Evolutionary conservation across 2,329 filamentous ascomycete species (phyloP), one percentile per base, ranked within the genome.

Genomic region (Cucurbitaria berberidis): DNA sequence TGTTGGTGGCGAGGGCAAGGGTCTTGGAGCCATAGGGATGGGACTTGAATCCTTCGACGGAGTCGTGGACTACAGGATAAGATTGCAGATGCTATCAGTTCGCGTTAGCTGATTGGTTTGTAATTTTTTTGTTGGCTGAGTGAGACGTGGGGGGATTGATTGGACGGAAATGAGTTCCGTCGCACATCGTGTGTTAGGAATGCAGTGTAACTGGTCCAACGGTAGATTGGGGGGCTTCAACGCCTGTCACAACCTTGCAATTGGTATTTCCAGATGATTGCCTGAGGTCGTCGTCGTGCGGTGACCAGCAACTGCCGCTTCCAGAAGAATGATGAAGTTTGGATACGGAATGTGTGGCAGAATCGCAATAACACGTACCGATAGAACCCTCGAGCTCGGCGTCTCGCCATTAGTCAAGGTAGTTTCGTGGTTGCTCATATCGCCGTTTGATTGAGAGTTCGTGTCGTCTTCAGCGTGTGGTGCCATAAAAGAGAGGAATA

Each of bases 11-110:
- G 59, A 95, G 78, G 67, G 89, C 82, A 72, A 97, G 80, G 38
- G 91, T 93, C 78, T 88, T 92, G 75, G 91, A 88, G 71, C 90
- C 93, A 72, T 90, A 88, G 45, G 90, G 88, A 78, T 93, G 91
- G 71, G 84, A 81, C 78, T 92, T 90, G 84, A 96, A 88, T 71
- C 86, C 87, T 56, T 85, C 80, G 76, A 96, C 86, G 69, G 87
- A 81, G 76, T 96, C 91, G 71, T 85, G 86, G 72, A 97, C 84
- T 62, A 96, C 77, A 35, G 93, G 93, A 78, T 96, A 96, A 62
- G 88, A 88, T 66, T 87, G 82, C 59, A 97, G 83, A 74, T 97
- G 93, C 91, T 96, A 66, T 35, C 21, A 39, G 34, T 22, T 18
- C 16, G 24, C 6, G 48, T 60, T 53, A 62, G 59, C 32, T 43